Evolutionary conservation across 2,329 filamentous ascomycete genomes (phyloP), one percentile per base, ranked within the genome.

Genomic region (Epichloe gansuensis): DNA sequence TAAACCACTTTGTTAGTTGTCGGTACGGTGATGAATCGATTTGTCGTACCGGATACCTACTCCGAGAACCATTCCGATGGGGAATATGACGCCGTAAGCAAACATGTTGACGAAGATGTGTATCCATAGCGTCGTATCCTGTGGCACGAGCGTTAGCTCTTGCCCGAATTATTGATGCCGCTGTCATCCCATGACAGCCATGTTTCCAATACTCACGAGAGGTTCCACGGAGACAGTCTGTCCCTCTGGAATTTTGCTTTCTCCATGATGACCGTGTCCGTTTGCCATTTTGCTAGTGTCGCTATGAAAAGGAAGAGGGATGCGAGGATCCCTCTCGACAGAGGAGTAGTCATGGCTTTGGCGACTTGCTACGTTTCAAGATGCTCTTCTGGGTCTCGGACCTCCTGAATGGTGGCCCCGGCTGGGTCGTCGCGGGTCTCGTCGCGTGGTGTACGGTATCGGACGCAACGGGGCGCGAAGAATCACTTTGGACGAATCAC

Each of bases 1-100:
- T 94, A 66, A 21, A 7, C 28, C 5, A 7, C 43, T 41, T 17
- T 28, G 48, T 55, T 46, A 55, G 38, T 25, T 35, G 3, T 35
- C 11, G 2, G 35, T 21, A 31, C 31, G 31, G 31, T 9, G 9
- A 31, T 31, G 9, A 37, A 44, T 25, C 31, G 13, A 5, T n/a
- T 13, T n/a, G 34, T 23, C 35, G 43, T 4, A 15, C 17, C 3
- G 11, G 5, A 34, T n/a, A 72, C 85, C 62, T 80, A 93, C 88
- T 54, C 91, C 91, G 17, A 96, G 75, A 43, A 97, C 90, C 91
- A 98, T 97, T 61, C 93, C 93, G 15, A 88, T 77, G 11, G 93
- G 93, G 63, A 95, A 97, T 54, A 97, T 80, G 60, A 98, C 76
- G 56, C 93, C 93, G 75, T 94, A 97, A 54, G 90, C 82, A 54